These are phyloP conservation scores for Fragaria iinumae DNA, from an alignment of 306 rosid genomes.

Conservation along the genomic window DNA sequence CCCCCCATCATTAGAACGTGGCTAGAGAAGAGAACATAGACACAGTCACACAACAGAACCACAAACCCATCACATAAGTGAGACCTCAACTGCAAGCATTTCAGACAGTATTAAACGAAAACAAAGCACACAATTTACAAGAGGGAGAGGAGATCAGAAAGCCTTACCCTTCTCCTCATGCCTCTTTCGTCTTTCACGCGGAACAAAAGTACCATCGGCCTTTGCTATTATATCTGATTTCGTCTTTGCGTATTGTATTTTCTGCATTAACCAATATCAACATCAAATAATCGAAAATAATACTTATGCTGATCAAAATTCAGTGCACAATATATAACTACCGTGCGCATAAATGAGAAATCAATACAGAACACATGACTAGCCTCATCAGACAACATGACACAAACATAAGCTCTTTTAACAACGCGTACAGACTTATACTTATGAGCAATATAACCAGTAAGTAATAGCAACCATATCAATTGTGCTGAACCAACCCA, in stretches of 20 bases:
- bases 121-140: neutral
- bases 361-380: neutral
- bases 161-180: slow-evolving; percentile 77
- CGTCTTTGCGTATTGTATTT: slow-evolving; percentile 87
- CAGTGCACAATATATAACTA: neutral
- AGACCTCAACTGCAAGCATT: neutral
- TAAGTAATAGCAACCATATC: neutral
- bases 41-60: too few relatives aligned
- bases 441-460: neutral
- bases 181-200: slow-evolving; percentile 79
- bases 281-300: neutral
- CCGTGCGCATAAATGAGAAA: neutral
- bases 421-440: neutral
- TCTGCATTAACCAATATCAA: slow-evolving; percentile 43
- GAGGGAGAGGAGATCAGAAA: neutral
- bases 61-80: neutral
- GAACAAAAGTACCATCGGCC: slow-evolving; percentile 87
- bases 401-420: neutral
- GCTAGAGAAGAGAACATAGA: neutral
- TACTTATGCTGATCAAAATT: neutral
- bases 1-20: neutral
- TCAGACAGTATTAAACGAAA: neutral
- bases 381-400: neutral
- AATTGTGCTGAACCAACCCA: neutral
- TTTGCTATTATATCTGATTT: slow-evolving; percentile 81